Evolutionary conservation across 768 basidiomycete genomes (phyloP), one percentile per base, ranked within the genome.

Genomic region (Agrocybe chaxingu): DNA sequence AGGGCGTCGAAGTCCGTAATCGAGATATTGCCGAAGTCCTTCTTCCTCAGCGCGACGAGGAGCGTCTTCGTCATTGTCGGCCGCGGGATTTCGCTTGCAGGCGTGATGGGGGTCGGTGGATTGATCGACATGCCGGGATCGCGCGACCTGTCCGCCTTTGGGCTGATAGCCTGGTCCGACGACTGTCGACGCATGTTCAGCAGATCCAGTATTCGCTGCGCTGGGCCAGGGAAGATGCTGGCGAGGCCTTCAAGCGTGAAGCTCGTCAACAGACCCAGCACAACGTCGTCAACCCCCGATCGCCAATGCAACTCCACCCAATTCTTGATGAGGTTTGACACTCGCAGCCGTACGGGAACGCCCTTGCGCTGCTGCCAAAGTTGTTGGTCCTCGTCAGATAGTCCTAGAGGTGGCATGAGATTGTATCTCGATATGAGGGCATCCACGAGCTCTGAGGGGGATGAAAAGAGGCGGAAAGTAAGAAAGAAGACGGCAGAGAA

Each of bases 281-380:
- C 84, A 7, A 71, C 71, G 51, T 83, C 79, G 64, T 98, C 97
- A 8, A 80, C 74, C 0, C 78, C 77, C n/a, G 82, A 66, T 6
- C 86, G 78, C 95, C 96, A 98, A 67, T 96, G 86, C 54, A 76
- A 73, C 66, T 98, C 95, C 45, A 97, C 75, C 97, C 97, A 99
- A 8, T 78, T 77, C 74, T 95, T 98, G 71, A 98, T 80, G 63
- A 98, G 85, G 65, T 96, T 96, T 40, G 89, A 88, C 35, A 98
- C 86, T 31, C 97, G 82, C 48, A 98, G 70, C 37, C 96, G 88
- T 36, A 98, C 87, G 6, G 96, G 94, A 4, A 91, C 79, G 16
- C 88, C 89, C 70, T 97, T 98, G 45, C 79, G 75, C 57, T 92
- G 87, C 60, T 89, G 82, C 94, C 95, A 98, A 7, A 87, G 55